phyloP scores from a whole-genome alignment of 176 grass and related monocot genomes.

The Puccinellia tenuiflora region DNA sequence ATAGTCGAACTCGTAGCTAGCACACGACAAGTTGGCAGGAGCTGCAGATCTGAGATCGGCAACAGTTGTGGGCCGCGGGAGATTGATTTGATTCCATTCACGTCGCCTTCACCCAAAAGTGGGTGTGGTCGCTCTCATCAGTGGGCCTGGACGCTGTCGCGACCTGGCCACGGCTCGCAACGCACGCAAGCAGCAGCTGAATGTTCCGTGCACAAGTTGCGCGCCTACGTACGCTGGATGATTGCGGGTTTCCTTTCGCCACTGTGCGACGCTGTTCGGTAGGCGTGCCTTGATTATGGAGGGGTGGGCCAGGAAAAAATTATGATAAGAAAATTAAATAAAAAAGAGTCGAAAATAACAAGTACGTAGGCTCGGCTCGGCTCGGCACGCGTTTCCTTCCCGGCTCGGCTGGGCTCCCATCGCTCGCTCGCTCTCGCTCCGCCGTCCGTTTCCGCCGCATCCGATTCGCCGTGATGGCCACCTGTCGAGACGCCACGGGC shows the following conservation, averaged over 20 bases:
- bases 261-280: neutral
- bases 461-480: neutral
- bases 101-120: constrained; percentile 40
- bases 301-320: neutral
- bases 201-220: neutral
- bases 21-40: neutral
- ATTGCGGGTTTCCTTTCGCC: neutral
- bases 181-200: neutral
- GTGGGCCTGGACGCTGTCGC: neutral
- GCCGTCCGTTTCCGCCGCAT: constrained; percentile 11
- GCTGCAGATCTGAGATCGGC: constrained; percentile 42
- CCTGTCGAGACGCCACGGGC: constrained; percentile 33
- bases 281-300: neutral
- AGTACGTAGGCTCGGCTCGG: neutral
- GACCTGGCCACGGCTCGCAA: neutral
- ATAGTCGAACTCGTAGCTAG: neutral
- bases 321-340: neutral
- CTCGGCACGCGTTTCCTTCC: no score
- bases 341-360: neutral
- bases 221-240: neutral
- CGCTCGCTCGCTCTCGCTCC: neutral
- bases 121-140: neutral
- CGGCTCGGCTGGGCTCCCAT: neutral
- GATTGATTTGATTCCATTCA: neutral
- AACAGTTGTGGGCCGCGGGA: neutral